Conservation (phyloP, 139 green algal genomes). For the Tetratostichococcus sp. region DNA sequence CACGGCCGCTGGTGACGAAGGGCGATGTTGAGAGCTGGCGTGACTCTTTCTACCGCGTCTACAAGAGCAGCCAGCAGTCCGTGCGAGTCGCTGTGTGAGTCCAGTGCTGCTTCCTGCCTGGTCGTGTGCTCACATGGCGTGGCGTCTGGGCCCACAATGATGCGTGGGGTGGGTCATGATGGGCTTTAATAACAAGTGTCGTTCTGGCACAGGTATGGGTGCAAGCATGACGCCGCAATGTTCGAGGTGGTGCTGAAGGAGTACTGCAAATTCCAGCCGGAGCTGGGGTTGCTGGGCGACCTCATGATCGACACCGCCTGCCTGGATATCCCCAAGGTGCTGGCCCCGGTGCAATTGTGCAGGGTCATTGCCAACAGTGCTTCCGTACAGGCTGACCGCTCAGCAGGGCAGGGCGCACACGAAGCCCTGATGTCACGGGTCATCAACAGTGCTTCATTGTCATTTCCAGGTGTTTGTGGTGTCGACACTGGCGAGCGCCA, state of each 20-base stretch:
- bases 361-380: too few species aligned
- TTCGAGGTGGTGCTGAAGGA: slow-evolving; percentile 82
- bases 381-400: too few species aligned
- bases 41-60: slow-evolving; percentile 56
- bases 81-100: slow-evolving; percentile 59
- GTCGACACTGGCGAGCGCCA: slow-evolving; percentile 69
- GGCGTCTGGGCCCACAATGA: too few species aligned
- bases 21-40: slow-evolving; percentile 44
- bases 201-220: slow-evolving; percentile 44
- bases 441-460: too few species aligned
- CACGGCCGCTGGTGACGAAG: slow-evolving; percentile 18
- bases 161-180: too few species aligned
- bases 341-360: too few species aligned
- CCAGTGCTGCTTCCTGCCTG: too few species aligned
- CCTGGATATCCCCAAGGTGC: slow-evolving; percentile 66
- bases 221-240: slow-evolving; percentile 85
- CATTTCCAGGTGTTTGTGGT: slow-evolving; percentile 58
- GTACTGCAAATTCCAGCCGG: slow-evolving; percentile 46
- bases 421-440: too few species aligned
- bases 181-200: too few species aligned
- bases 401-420: too few species aligned
- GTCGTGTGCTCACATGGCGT: too few species aligned
- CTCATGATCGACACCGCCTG: slow-evolving; percentile 61
- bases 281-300: slow-evolving; percentile 12
- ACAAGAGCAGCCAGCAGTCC: slow-evolving; percentile 50